Evolutionary conservation across 1,284 basidiomycete genomes (phyloP).

Genomic region (Cryptococcus sp.): DNA sequence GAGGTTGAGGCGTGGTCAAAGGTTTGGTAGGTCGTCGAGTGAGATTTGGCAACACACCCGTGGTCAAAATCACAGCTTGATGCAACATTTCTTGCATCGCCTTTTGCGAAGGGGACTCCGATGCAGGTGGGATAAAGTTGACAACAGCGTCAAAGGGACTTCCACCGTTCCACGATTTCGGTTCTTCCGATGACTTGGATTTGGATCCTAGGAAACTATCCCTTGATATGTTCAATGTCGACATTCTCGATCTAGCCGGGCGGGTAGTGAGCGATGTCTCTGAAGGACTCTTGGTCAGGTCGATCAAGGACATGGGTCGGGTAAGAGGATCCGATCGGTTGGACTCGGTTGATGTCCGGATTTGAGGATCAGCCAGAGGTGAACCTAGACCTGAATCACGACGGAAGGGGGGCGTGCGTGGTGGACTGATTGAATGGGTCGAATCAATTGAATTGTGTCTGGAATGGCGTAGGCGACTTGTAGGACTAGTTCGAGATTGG

Average conservation of each 20-base stretch:
- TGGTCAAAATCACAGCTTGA: constrained; percentile 30
- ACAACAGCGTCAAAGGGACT: constrained; percentile 33
- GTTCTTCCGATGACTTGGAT: not conserved
- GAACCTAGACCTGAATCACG: no score
- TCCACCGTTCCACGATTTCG: not conserved
- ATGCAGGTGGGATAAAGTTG: constrained; percentile 31
- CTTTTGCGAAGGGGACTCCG: constrained; percentile 12
- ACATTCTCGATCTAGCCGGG: not conserved
- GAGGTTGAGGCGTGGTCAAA: constrained; percentile 4
- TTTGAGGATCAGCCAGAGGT: not conserved
- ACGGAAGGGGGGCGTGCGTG: constrained; percentile 2
- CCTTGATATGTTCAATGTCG: not conserved
- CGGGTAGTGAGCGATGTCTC: not conserved
- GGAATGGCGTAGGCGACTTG: not conserved
- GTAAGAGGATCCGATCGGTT: not conserved
- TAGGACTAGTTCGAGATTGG: constrained; percentile 10
- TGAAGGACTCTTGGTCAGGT: not conserved
- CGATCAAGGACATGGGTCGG: not conserved
- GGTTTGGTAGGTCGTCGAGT: constrained; percentile 8
- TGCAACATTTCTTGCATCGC: constrained; percentile 36
- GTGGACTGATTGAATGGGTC: not conserved
- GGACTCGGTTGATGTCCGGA: not conserved
- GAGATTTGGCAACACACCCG: constrained; percentile 26
- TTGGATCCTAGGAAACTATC: not conserved
- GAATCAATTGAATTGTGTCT: constrained; percentile 12